phyloP scores from a whole-genome alignment of 2,329 filamentous ascomycete genomes.

The Cordyceps militaris region DNA sequence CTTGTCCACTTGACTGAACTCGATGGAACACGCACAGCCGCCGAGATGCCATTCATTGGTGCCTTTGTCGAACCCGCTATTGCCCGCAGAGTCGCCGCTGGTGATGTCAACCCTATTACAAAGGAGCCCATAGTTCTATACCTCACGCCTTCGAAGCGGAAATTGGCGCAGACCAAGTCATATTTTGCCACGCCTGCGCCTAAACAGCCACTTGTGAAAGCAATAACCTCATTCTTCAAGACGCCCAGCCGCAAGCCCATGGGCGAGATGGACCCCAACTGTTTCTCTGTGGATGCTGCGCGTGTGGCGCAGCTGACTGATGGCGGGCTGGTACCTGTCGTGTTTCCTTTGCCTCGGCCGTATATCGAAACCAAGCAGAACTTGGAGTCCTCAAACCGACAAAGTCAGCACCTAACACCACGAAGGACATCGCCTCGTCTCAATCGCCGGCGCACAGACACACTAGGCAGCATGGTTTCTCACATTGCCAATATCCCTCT shows the following conservation, averaged over 20 bases:
- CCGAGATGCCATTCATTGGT: slow-evolving; percentile 77
- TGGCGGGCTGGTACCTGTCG: slow-evolving; percentile 44
- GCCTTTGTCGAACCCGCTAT: slow-evolving; percentile 59
- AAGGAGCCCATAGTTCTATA: slow-evolving; percentile 55
- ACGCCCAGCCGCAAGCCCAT: slow-evolving; percentile 45
- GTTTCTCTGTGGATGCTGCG: slow-evolving; percentile 46
- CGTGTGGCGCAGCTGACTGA: slow-evolving; percentile 42
- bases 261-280: slow-evolving; percentile 57
- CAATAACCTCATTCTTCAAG: slow-evolving; percentile 50
- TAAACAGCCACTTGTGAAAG: slow-evolving; percentile 33
- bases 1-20: slow-evolving; percentile 71
- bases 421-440: slow-evolving; percentile 32
- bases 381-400: slow-evolving; percentile 14
- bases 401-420: slow-evolving; percentile 16
- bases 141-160: slow-evolving; percentile 35
- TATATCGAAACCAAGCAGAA: slow-evolving; percentile 38
- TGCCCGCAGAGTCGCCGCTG: slow-evolving; percentile 67
- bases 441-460: slow-evolving; percentile 46
- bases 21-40: slow-evolving; percentile 53
- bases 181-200: slow-evolving; percentile 14
- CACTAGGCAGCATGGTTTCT: slow-evolving; percentile 38
- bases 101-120: slow-evolving; percentile 84
- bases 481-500: slow-evolving; percentile 19
- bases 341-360: slow-evolving; percentile 52
- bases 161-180: slow-evolving; percentile 30